Evolutionary conservation across 106 monocot species (phyloP).

Genomic region (Amphibolis antarctica): DNA sequence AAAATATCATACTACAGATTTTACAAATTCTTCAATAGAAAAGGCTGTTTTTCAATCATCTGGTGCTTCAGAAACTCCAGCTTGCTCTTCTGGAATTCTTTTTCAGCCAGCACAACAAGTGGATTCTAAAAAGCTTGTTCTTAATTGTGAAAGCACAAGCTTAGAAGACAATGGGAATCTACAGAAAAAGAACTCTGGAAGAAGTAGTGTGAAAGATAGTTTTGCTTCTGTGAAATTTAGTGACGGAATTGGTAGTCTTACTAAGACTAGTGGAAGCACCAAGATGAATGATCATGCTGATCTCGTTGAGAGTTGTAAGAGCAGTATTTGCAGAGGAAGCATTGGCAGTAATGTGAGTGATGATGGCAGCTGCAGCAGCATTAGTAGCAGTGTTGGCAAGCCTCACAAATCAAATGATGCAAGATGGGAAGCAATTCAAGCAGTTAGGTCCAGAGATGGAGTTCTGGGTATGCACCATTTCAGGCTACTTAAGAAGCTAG

Average conservation of each 20-base stretch:
- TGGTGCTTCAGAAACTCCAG: neutral
- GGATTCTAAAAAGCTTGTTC: neutral
- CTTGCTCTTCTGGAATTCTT: neutral
- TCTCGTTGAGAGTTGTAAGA: conserved; percentile 15
- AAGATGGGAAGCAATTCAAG: conserved; percentile 20
- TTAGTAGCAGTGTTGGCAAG: conserved; percentile 12
- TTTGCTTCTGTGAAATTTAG: conserved; percentile 13
- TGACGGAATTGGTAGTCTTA: conserved; percentile 7
- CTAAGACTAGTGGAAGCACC: conserved; percentile 16
- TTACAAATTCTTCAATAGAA: neutral
- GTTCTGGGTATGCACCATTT: conserved; percentile 16
- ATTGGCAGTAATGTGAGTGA: conserved; percentile 12
- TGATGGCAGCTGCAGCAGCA: conserved; percentile 17
- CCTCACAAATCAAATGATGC: conserved; percentile 20
- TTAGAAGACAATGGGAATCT: conserved; percentile 2
- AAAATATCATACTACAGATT: neutral
- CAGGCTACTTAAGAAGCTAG: conserved; percentile 10
- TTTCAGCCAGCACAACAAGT: neutral
- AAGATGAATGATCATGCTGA: conserved; percentile 8
- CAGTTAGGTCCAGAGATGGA: conserved; percentile 5
- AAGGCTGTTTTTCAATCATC: neutral
- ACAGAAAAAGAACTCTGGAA: conserved; percentile 3
- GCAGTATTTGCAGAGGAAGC: conserved; percentile 15
- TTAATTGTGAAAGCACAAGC: neutral
- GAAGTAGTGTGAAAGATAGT: conserved; percentile 9